A percentile compares a stretch with the other conserved stretches of the same genome.
These are phyloP conservation scores for Stemphylium vesicarium DNA, from an alignment of 2,329 filamentous ascomycete species.

Conservation along the genomic window DNA sequence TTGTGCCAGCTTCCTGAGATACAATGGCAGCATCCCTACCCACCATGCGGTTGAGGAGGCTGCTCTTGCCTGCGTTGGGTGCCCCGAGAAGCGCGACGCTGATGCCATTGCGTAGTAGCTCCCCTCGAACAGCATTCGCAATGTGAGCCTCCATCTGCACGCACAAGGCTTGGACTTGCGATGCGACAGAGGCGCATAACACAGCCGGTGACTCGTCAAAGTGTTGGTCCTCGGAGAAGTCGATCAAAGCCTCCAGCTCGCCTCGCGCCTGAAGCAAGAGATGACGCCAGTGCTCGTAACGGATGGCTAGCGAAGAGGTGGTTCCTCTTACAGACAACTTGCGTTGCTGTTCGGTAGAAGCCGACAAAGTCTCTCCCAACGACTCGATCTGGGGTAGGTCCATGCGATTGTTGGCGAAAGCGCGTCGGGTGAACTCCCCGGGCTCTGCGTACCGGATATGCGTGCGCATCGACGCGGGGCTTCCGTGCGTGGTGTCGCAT, in stretches of 20 bases:
- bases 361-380: slow-evolving; percentile 65
- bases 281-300: slow-evolving; percentile 84
- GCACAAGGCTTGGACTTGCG: slow-evolving; percentile 67
- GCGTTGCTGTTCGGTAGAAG: slow-evolving; percentile 89
- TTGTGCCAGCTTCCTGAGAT: slow-evolving; percentile 89
- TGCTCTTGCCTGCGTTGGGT: slow-evolving; percentile 95
- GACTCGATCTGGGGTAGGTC: slow-evolving; percentile 83
- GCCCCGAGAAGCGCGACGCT: slow-evolving; percentile 85
- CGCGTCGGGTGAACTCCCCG: slow-evolving; percentile 91
- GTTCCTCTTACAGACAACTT: slow-evolving; percentile 81
- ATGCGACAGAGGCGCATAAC: slow-evolving; percentile 72
- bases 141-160: slow-evolving; percentile 72
- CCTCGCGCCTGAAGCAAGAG: slow-evolving; percentile 80
- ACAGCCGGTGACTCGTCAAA: slow-evolving; percentile 85
- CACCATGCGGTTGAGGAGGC: slow-evolving; percentile 86
- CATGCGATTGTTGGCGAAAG: slow-evolving; percentile 85
- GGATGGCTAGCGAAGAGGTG: slow-evolving; percentile 70
- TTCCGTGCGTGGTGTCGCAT: slow-evolving; percentile 41
- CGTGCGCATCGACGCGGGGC: slow-evolving; percentile 11
- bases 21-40: slow-evolving; percentile 95
- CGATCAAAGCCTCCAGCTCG: slow-evolving; percentile 93
- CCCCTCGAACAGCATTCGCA: slow-evolving; percentile 78
- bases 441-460: slow-evolving; percentile 86
- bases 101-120: slow-evolving; percentile 85
- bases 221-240: slow-evolving; percentile 97